Evolutionary conservation across 2,329 filamentous ascomycete species (phyloP), one percentile per base, ranked within the genome.

Genomic region (Colletotrichum falcatum): DNA sequence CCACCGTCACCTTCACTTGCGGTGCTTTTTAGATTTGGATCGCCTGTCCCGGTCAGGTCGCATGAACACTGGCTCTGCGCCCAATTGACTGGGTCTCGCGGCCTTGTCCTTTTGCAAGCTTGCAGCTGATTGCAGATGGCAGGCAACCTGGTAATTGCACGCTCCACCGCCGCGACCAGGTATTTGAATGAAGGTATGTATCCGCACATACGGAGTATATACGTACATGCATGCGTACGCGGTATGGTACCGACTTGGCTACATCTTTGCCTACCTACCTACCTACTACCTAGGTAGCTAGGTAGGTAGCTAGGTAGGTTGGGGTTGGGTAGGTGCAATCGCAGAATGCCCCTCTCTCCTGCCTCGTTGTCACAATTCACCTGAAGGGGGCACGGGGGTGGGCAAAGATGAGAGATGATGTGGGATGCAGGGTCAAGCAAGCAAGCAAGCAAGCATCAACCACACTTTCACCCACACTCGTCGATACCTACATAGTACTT

Each of bases 21-120:
- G 33, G 59, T 61, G 58, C n/a, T 61, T 67, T 67, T 67, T 70
- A 71, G 68, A 71, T 71, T 71, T 71, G 68, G 68, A 71, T 71
- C 68, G 68, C 68, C 68, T 68, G 68, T 68, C 68, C 68, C 65
- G 68, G 68, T 63, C 68, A 53, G 58, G 64, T 71, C 64, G 68
- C 68, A 71, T 71, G 68, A 71, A 71, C 59, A 59, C 53, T 71
- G 53, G 53, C 46, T 69, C 66, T 69, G 66, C 61, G 67, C 63
- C 67, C 67, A 58, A 66, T 70, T 61, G 63, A 70, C 63, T 70
- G 63, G 67, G 67, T 63, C 65, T 63, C 58, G 53, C 59, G 68
- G 54, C 68, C 59, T 37, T 71, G 67, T 53, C 64, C 44, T 53
- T 71, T 48, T 64, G n/a, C n/a, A n/a, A n/a, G n/a, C n/a, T n/a